Evolutionary conservation across 768 basidiomycete species (phyloP), one percentile per base, ranked within the genome.

Genomic region (Chalciporus sphaerocephalus): DNA sequence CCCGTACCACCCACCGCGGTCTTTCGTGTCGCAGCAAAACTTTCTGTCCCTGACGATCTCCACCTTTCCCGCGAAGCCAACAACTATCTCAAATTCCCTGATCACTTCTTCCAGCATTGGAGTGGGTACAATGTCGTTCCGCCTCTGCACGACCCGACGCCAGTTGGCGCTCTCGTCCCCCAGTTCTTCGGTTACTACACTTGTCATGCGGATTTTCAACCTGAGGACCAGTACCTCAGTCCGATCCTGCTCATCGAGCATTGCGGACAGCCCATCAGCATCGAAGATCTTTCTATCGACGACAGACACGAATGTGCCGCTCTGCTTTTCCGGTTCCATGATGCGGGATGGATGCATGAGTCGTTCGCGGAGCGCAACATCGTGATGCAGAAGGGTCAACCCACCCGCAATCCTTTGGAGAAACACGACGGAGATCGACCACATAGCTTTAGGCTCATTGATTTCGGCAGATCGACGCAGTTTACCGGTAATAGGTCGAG

Each of bases 171-270:
- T 0, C 47, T 83, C 38, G 74, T 78, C 4, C 82, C 83, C 1
- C 79, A 81, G 57, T 84, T 74, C 61, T 84, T 78, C 54, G 81
- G 83, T 2, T 80, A 76, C 60, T 84, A 82, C 54, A 47, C 21
- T 10, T 40, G 67, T 63, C 5, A 60, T 43, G 33, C 42, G 37
- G 17, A 38, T 11, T 21, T 21, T 4, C 21, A 28, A 4, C 52
- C 56, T 11, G 9, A 21, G 3, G 3, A 12, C 6, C 21, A 5
- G 18, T 55, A 36, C 16, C 12, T 8, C 3, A 55, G 54, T 23
- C 33, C 52, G 6, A 50, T 55, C 36, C 3, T 55, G 3, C 54
- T 55, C 16, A 5, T 55, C 32, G 54, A 56, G 49, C 62, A 72
- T 34, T 78, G 75, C 43, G 75, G 76, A 4, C 18, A 35, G 16